Evolutionary conservation across 2,329 filamentous ascomycete genomes (phyloP).

Genomic region (Mycogone perniciosa): DNA sequence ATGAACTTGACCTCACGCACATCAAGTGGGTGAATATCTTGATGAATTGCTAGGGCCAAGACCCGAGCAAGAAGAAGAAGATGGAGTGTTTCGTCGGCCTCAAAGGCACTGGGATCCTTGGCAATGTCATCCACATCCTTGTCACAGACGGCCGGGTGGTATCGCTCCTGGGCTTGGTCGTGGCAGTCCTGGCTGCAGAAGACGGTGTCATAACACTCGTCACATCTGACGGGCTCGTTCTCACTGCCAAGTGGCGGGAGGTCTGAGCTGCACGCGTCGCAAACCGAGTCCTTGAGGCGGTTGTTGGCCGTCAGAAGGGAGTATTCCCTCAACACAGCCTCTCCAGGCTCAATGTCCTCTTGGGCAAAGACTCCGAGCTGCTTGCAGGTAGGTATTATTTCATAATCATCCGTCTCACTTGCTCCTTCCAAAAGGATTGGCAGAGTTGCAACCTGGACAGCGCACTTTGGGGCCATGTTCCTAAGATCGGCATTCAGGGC

Average conservation of each 20-base stretch:
- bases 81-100: conserved; percentile 56
- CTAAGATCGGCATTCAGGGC: conserved; percentile 66
- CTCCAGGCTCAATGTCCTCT: conserved; percentile 69
- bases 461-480: conserved; percentile 70
- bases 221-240: conserved; percentile 45
- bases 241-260: conserved; percentile 55
- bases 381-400: conserved; percentile 53
- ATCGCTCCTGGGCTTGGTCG: conserved; percentile 50
- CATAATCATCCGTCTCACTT: conserved; percentile 42
- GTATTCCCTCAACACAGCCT: conserved; percentile 72
- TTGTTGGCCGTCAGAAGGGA: conserved; percentile 87
- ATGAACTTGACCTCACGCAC: conserved; percentile 60
- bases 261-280: conserved; percentile 78
- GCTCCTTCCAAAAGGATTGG: conserved; percentile 60
- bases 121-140: conserved; percentile 60
- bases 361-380: conserved; percentile 90
- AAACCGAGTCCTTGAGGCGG: conserved; percentile 76
- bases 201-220: conserved; percentile 58
- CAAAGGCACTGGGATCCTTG: conserved; percentile 54
- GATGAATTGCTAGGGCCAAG: conserved; percentile 56
- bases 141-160: conserved; percentile 61
- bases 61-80: conserved; percentile 56
- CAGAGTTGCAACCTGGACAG: conserved; percentile 68
- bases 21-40: conserved; percentile 57
- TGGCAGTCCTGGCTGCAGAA: conserved; percentile 59